Base-by-base conservation (phyloP, 1,284 basidiomycete genomes). In the Pascua sp. region DNA sequence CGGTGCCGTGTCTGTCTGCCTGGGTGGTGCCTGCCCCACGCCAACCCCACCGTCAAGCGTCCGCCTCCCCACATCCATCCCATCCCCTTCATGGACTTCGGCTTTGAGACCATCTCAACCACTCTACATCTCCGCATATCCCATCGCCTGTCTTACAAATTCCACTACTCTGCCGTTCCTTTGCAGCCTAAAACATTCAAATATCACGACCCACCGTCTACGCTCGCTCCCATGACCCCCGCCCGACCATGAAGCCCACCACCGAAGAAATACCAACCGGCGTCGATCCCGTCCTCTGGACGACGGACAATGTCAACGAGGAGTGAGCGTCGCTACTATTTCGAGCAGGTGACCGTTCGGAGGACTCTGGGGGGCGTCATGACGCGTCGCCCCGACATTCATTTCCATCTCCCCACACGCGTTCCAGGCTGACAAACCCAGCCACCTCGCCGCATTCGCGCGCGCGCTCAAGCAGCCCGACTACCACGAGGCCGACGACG, bases 251-350 rank as follows among this genome's bases (percentile, higher is more conserved):
- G 43, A 46, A 16, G 16, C 17, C 37, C 37, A 47, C 42, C 37
- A n/a, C 15, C 51, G 45, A 47, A 24, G 51, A 45, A 41, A 47
- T 61, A 11, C 62, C 59, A 0, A 46, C 49, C 11, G 59, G 59
- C 41, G 55, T 64, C 38, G 57, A 61, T 41, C 51, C 56, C 32
- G 57, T 49, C 17, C 56, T 76, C 11, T 78, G 82, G 55, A 67
- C 76, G n/a, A 60, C 65, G 16, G 81, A 88, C 69, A 90, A 85
- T 75, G 80, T 88, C 45, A 81, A 90, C 65, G 86, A 89, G 77
- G 80, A 82, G 89, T 90, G 62, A 47, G 74, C 62, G 7, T 7
- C 24, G 24, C 24, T 7, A 32, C 24, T 7, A 32, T 32, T 3
- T 7, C 24, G n/a, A n/a, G n/a, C n/a, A n/a, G n/a, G n/a, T n/a